These are phyloP conservation scores for Nepenthes gracilis DNA, from an alignment of 148 eudicot genomes.

Conservation along the genomic window DNA sequence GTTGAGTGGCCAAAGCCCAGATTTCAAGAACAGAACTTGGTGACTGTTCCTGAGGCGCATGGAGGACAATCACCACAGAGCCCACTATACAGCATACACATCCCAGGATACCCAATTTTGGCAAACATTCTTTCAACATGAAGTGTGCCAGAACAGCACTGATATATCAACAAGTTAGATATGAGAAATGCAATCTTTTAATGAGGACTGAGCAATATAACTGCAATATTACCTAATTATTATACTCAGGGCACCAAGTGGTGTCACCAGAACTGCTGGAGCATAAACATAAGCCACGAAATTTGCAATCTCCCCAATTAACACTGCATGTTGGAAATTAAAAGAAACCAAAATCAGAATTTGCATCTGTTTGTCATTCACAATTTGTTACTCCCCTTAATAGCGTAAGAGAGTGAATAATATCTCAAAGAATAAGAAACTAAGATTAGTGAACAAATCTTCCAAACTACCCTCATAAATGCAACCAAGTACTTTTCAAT, in stretches of 20 bases:
- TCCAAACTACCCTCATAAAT: not conserved
- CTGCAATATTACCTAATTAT: slow-evolving; percentile 58
- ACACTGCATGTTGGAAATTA: slow-evolving; percentile 42
- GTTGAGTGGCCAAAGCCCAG: slow-evolving; percentile 77
- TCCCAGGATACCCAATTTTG: slow-evolving; percentile 57
- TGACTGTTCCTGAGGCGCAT: slow-evolving; percentile 77
- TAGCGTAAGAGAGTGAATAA: not conserved
- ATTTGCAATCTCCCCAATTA: slow-evolving; percentile 81
- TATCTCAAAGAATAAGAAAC: not conserved
- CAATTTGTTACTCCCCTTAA: not conserved
- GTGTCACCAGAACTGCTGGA: slow-evolving; percentile 97
- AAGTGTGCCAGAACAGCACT: slow-evolving; percentile 95
- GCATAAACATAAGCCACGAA: slow-evolving; percentile 92
- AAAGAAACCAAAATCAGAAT: not conserved
- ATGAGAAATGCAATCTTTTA: slow-evolving; percentile 1
- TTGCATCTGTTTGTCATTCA: not conserved
- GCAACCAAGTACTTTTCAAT: not conserved
- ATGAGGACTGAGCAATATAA: slow-evolving; percentile 4
- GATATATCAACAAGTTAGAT: slow-evolving; percentile 17
- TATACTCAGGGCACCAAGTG: slow-evolving; percentile 93
- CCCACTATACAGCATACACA: slow-evolving; percentile 84
- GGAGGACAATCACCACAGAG: slow-evolving; percentile 74
- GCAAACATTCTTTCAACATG: slow-evolving; percentile 60
- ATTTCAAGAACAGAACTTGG: slow-evolving; percentile 69
- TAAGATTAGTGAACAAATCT: not conserved